Conservation (phyloP, 2,329 filamentous ascomycete species). For the Samsoniella hepiali region DNA sequence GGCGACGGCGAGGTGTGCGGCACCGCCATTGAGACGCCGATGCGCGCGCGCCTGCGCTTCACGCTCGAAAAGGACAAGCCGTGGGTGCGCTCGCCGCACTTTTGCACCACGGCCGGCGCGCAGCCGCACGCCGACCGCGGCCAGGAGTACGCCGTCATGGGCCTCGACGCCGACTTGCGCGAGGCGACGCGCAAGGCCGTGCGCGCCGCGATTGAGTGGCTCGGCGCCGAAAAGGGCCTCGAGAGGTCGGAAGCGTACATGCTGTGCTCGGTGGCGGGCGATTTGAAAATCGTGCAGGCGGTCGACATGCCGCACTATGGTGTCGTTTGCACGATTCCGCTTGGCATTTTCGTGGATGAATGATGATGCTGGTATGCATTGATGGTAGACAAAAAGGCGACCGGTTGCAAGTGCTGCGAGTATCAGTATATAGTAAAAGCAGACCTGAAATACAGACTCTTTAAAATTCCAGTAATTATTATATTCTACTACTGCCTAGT, state of each 20-base stretch:
- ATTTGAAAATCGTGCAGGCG: conserved; percentile 49
- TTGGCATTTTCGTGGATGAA: conserved; percentile 41
- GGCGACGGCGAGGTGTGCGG: conserved; percentile 55
- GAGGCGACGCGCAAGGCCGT: conserved; percentile 48
- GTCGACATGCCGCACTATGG: conserved; percentile 54
- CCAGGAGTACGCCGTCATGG: conserved; percentile 45
- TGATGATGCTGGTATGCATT: background rate
- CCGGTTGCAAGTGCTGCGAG: background rate
- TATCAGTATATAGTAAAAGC: background rate
- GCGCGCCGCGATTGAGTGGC: conserved; percentile 46
- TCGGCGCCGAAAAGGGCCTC: conserved; percentile 44
- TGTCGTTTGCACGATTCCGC: conserved; percentile 46
- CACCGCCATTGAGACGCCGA: conserved; percentile 54
- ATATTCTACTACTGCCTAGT: too few relatives aligned
- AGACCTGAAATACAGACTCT: too few relatives aligned
- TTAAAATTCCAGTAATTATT: background rate
- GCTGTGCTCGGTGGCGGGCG: conserved; percentile 47
- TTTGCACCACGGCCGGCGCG: conserved; percentile 33
- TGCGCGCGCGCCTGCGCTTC: conserved; percentile 47
- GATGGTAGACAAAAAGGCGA: background rate
- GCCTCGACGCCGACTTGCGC: conserved; percentile 44
- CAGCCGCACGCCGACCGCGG: conserved; percentile 23
- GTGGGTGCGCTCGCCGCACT: conserved; percentile 48
- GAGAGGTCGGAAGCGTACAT: conserved; percentile 49
- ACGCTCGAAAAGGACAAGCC: conserved; percentile 44